These are phyloP conservation scores for Neocallimastix lanati DNA, from an alignment of 192 early-diverging fungal species.

Conservation along the genomic window DNA sequence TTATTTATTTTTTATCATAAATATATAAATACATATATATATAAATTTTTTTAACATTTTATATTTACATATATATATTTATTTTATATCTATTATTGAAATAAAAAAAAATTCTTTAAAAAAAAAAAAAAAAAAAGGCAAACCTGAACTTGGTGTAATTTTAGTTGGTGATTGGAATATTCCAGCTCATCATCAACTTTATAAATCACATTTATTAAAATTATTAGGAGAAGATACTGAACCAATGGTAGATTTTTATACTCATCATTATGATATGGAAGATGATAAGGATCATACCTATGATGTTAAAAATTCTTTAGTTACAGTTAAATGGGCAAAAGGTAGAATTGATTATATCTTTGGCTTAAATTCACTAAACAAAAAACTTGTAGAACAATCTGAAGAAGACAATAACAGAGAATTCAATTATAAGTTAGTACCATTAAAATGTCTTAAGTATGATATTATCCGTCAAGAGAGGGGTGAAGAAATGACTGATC, in stretches of 20 bases:
- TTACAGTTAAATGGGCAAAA: neutral
- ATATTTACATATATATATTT: no score
- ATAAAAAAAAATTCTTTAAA: no score
- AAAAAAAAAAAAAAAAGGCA: no score
- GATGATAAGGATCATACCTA: neutral
- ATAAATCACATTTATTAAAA: neutral
- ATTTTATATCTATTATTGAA: no score
- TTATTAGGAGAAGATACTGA: neutral
- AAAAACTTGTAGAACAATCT: neutral
- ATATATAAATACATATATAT: no score
- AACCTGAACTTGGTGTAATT: neutral
- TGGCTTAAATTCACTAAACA: neutral
- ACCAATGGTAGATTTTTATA: neutral
- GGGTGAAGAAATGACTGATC: neutral
- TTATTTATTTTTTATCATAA: no score
- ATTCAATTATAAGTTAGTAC: neutral
- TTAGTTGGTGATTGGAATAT: neutral
- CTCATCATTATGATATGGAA: neutral
- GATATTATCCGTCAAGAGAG: neutral
- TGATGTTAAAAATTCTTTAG: neutral
- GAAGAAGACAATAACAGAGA: neutral
- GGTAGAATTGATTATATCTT: neutral
- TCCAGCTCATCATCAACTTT: neutral
- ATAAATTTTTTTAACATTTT: no score
- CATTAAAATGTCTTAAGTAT: neutral